These are phyloP conservation scores for Trichoderma sp. DNA, from an alignment of 2,329 filamentous ascomycete genomes.

Conservation along the genomic window DNA sequence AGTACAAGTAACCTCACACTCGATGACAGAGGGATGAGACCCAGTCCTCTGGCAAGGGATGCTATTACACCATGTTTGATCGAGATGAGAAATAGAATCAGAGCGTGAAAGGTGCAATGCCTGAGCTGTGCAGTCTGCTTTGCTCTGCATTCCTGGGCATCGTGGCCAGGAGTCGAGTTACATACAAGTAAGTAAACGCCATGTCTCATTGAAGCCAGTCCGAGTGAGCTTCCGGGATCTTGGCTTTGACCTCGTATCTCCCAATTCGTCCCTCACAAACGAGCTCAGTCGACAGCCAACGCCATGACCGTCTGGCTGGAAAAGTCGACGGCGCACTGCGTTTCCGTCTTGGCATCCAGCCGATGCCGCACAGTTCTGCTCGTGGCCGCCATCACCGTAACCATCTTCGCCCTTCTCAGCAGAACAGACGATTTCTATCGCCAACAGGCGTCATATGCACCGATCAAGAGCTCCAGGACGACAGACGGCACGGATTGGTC, in stretches of 20 bases:
- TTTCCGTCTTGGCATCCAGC: not conserved
- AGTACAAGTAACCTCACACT: too few species aligned
- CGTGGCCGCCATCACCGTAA: not conserved
- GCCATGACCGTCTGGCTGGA: not conserved
- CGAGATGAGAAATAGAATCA: too few species aligned
- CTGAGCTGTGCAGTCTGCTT: not conserved
- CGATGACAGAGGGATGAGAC: not conserved
- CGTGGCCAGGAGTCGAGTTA: not conserved
- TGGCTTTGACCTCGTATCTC: not conserved
- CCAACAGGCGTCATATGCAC: not conserved
- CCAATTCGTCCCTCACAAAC: not conserved
- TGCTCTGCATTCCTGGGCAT: not conserved
- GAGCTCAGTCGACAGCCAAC: not conserved
- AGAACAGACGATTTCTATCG: not conserved
- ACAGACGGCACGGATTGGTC: conserved; percentile 45
- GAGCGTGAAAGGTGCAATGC: too few species aligned
- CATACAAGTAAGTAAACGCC: not conserved
- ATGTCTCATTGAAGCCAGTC: not conserved
- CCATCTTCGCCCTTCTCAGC: not conserved
- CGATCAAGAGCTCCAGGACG: not conserved
- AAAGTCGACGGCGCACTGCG: not conserved
- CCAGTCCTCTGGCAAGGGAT: not conserved
- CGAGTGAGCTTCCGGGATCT: not conserved
- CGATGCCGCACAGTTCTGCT: not conserved
- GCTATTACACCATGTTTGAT: not conserved